These are phyloP conservation scores for Fusarium algeriense DNA, from an alignment of 2,329 filamentous ascomycete species.

Conservation along the genomic window DNA sequence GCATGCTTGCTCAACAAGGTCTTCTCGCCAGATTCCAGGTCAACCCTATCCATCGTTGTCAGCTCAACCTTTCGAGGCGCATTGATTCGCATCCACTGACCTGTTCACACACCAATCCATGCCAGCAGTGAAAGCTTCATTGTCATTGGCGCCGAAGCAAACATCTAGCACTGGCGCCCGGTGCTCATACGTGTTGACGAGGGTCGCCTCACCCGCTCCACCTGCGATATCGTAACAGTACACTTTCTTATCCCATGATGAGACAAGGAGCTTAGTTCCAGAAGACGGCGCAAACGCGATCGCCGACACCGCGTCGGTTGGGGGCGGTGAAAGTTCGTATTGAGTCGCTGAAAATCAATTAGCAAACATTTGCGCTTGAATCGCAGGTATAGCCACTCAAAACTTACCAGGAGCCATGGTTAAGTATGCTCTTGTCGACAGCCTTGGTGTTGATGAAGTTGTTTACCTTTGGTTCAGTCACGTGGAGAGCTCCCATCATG, in stretches of 20 bases:
- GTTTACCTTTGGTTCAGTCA: slow-evolving; percentile 54
- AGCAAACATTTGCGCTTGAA: slow-evolving; percentile 14
- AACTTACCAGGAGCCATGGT: slow-evolving; percentile 59
- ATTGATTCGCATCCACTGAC: slow-evolving; percentile 56
- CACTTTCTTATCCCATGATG: slow-evolving; percentile 93
- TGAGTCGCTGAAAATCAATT: slow-evolving; percentile 68
- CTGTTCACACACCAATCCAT: slow-evolving; percentile 88
- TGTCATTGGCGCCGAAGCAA: slow-evolving; percentile 86
- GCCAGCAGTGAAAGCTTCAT: slow-evolving; percentile 87
- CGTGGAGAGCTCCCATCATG: slow-evolving; percentile 48
- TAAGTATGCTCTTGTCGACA: slow-evolving; percentile 37
- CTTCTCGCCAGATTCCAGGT: slow-evolving; percentile 78
- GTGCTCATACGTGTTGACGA: slow-evolving; percentile 82
- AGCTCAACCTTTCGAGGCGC: slow-evolving; percentile 17
- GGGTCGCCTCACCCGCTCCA: slow-evolving; percentile 64
- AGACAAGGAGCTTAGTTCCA: slow-evolving; percentile 83
- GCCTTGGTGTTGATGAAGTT: slow-evolving; percentile 43
- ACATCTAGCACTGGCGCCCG: slow-evolving; percentile 89
- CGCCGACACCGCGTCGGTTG: slow-evolving; percentile 87
- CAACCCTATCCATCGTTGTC: slow-evolving; percentile 60
- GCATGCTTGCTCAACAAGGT: slow-evolving; percentile 82
- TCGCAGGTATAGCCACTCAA: not conserved
- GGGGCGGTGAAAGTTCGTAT: slow-evolving; percentile 85
- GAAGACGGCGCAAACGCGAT: slow-evolving; percentile 85
- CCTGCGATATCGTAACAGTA: slow-evolving; percentile 86